phyloP scores from a whole-genome alignment of 306 rosid genomes.

The Cicer judaicum region DNA sequence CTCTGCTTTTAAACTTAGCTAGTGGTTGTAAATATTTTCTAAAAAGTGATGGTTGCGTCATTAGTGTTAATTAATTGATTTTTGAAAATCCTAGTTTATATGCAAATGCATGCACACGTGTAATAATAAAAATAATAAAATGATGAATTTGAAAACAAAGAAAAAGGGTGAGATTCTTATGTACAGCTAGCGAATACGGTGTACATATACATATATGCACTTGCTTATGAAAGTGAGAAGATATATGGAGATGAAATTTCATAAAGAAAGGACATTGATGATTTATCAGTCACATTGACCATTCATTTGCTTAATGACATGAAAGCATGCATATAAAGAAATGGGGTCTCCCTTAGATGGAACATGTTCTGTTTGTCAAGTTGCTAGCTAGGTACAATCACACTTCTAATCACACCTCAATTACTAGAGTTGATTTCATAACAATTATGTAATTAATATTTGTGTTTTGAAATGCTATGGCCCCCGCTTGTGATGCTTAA shows the following conservation, averaged over 20 bases:
- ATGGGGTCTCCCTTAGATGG: conserved; percentile 49
- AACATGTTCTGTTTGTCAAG: conserved; percentile 54
- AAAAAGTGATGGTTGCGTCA: neutral
- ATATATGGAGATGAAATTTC: conserved; percentile 33
- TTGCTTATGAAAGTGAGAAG: conserved; percentile 33
- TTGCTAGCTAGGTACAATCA: conserved; percentile 49
- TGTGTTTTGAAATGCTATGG: conserved; percentile 30
- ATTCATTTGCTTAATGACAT: conserved; percentile 55
- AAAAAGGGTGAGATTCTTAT: conserved; percentile 40
- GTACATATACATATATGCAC: conserved; percentile 11
- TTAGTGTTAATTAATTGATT: conserved; percentile 5
- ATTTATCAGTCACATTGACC: conserved; percentile 58
- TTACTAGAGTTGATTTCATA: conserved; percentile 32
- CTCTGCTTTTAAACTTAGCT: neutral
- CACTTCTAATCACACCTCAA: conserved; percentile 41
- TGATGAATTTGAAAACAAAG: neutral
- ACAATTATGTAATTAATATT: neutral
- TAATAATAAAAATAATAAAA: neutral
- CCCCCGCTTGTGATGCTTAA: conserved; percentile 28
- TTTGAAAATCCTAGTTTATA: neutral
- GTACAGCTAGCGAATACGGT: conserved; percentile 41
- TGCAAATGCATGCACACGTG: conserved; percentile 9
- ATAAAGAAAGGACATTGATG: conserved; percentile 32
- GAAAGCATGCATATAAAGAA: conserved; percentile 48
- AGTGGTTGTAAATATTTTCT: neutral